A percentile compares a stretch with the other conserved stretches of the same genome.
Conservation (phyloP, 805 yeast species). For the Candida qinlingensis region DNA sequence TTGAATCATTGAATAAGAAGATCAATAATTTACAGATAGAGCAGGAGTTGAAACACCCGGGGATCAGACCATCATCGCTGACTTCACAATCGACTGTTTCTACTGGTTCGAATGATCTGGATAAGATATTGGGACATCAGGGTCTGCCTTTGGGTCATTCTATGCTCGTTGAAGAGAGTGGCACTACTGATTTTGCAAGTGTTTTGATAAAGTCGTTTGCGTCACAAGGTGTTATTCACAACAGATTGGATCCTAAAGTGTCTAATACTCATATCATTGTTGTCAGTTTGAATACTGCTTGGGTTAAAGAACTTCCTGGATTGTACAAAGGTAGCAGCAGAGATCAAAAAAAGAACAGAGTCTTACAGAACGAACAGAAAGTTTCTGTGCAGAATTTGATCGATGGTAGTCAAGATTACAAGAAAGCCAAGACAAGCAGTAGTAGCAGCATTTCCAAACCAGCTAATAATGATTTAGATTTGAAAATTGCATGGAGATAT, state of each 20-base stretch:
- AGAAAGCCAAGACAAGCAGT: conserved; percentile 4
- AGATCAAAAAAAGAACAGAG: conserved; percentile 57
- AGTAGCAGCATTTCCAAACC: background rate
- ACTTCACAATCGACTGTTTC: conserved; percentile 75
- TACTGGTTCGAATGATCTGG: conserved; percentile 75
- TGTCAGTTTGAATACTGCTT: conserved; percentile 49
- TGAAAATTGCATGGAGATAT: conserved; percentile 94
- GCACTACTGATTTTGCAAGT: conserved; percentile 82
- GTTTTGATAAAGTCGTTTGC: conserved; percentile 64
- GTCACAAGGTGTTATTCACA: conserved; percentile 71
- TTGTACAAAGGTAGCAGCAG: conserved; percentile 62
- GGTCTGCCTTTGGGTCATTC: conserved; percentile 81
- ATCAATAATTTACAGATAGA: conserved; percentile 9
- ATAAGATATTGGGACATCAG: conserved; percentile 66
- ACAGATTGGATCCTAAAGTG: conserved; percentile 37
- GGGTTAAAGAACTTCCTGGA: conserved; percentile 76
- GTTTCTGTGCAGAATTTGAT: conserved; percentile 64
- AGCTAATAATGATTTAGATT: conserved; percentile 31
- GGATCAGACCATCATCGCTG: conserved; percentile 65
- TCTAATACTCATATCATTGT: conserved; percentile 57
- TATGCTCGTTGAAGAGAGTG: conserved; percentile 71
- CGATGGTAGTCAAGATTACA: conserved; percentile 24
- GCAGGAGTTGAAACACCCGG: conserved; percentile 34
- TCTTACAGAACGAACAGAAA: conserved; percentile 52
- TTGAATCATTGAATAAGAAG: conserved; percentile 3